Conservation (phyloP, 257 asterid species). For the Eustoma russellianum region DNA sequence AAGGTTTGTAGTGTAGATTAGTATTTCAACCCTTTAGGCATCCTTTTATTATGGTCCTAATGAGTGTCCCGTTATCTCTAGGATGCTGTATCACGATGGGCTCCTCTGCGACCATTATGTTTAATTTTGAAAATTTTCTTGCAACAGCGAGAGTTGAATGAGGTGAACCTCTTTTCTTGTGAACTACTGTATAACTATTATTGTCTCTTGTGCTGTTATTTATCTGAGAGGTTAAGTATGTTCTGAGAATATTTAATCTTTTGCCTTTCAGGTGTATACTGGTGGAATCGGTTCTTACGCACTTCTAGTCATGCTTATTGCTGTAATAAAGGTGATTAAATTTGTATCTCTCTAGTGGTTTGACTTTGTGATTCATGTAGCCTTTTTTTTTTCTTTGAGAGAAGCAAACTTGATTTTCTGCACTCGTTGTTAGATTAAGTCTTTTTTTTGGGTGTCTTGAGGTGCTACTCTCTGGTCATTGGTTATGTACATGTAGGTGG, state of each 20-base stretch:
- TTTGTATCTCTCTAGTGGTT: neutral
- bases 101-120: constrained; percentile 81
- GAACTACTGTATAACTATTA: neutral
- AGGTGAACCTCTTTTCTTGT: constrained; percentile 34
- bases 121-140: constrained; percentile 83
- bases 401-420: no score
- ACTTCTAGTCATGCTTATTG: constrained; percentile 89
- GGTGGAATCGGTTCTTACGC: constrained; percentile 99
- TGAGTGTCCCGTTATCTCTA: constrained; percentile 13
- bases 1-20: constrained; percentile 30
- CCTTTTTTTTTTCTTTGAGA: neutral
- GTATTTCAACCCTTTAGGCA: neutral
- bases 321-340: constrained; percentile 71
- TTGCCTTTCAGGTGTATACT: constrained; percentile 63
- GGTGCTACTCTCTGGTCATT: neutral
- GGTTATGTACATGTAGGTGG: no score
- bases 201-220: constrained; percentile 1
- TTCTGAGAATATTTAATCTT: constrained; percentile 12
- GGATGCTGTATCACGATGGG: constrained; percentile 78
- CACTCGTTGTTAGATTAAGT: neutral
- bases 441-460: neutral
- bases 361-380: no score
- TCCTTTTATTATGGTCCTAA: neutral
- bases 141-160: constrained; percentile 94
- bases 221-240: constrained; percentile 10